phyloP scores from a whole-genome alignment of 2,329 filamentous ascomycete species.

The Coniochaeta hoffmannii region DNA sequence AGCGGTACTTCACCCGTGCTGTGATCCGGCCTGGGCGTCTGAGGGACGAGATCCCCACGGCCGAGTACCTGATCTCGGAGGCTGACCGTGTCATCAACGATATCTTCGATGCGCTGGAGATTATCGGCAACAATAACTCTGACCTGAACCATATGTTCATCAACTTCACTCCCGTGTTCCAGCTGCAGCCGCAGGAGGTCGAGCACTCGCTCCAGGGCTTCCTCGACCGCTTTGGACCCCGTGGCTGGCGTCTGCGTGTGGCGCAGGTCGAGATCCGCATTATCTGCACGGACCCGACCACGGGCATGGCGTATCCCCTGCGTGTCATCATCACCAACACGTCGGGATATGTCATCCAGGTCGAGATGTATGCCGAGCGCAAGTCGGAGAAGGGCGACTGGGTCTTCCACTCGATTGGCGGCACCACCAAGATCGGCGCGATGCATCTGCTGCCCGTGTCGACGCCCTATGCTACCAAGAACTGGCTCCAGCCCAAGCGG shows the following conservation, averaged over 20 bases:
- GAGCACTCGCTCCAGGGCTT: slow-evolving; percentile 91
- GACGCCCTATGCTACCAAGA: slow-evolving; percentile 94
- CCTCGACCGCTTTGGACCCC: slow-evolving; percentile 90
- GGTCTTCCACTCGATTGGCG: slow-evolving; percentile 97
- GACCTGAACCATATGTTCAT: slow-evolving; percentile 99
- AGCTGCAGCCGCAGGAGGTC: slow-evolving; percentile 79
- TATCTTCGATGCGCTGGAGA: slow-evolving; percentile 94
- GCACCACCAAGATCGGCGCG: slow-evolving; percentile 87
- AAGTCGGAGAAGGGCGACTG: slow-evolving; percentile 98
- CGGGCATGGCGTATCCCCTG: slow-evolving; percentile 80
- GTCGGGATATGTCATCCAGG: slow-evolving; percentile 93
- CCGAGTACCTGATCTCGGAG: slow-evolving; percentile 96
- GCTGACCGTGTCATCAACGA: slow-evolving; percentile 95
- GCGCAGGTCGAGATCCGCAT: slow-evolving; percentile 97
- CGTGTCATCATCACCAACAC: slow-evolving; percentile 98
- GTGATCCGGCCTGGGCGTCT: slow-evolving; percentile 91
- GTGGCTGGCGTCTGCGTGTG: slow-evolving; percentile 93
- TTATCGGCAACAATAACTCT: slow-evolving; percentile 98
- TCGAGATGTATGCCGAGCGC: slow-evolving; percentile 95
- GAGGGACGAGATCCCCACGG: slow-evolving; percentile 95
- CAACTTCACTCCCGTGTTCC: slow-evolving; percentile 97
- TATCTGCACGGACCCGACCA: slow-evolving; percentile 85
- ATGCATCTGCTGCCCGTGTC: slow-evolving; percentile 91
- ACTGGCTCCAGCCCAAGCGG: slow-evolving; percentile 95
- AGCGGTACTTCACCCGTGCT: slow-evolving; percentile 96